Conservation (phyloP, 2,329 filamentous ascomycete genomes). For the Fusarium falciforme region DNA sequence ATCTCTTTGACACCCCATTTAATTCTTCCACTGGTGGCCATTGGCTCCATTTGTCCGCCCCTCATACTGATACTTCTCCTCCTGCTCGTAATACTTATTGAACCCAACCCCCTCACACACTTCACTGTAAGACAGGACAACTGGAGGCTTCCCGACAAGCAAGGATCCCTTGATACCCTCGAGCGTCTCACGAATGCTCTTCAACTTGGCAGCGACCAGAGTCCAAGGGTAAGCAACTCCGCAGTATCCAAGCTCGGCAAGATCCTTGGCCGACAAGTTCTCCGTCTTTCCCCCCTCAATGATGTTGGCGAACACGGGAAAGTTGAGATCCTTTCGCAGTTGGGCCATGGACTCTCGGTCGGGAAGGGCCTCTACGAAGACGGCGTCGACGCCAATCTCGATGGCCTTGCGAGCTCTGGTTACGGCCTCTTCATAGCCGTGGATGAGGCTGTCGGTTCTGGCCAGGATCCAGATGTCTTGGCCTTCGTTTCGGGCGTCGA, state of each 20-base stretch:
- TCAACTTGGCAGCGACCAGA: constrained; percentile 56
- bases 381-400: constrained; percentile 56
- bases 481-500: constrained; percentile 57
- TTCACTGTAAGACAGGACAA: constrained; percentile 56
- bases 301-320: constrained; percentile 55
- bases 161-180: constrained; percentile 56
- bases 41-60: constrained; percentile 25
- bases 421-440: constrained; percentile 58
- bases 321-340: constrained; percentile 50
- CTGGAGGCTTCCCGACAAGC: constrained; percentile 54
- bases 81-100: constrained; percentile 51
- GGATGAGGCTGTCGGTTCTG: constrained; percentile 56
- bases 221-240: constrained; percentile 58
- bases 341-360: constrained; percentile 56
- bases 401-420: constrained; percentile 54
- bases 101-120: constrained; percentile 60
- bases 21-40: constrained; percentile 28
- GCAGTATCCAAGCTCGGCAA: constrained; percentile 52
- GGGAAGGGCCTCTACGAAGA: constrained; percentile 58
- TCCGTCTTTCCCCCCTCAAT: constrained; percentile 51
- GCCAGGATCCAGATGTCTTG: constrained; percentile 59
- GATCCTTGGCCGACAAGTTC: constrained; percentile 49
- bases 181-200: constrained; percentile 51
- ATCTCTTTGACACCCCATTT: not conserved
- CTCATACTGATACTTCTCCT: constrained; percentile 37